Evolutionary conservation across 2,329 filamentous ascomycete genomes (phyloP).

Genomic region (Pseudocercospora macadamiae): DNA sequence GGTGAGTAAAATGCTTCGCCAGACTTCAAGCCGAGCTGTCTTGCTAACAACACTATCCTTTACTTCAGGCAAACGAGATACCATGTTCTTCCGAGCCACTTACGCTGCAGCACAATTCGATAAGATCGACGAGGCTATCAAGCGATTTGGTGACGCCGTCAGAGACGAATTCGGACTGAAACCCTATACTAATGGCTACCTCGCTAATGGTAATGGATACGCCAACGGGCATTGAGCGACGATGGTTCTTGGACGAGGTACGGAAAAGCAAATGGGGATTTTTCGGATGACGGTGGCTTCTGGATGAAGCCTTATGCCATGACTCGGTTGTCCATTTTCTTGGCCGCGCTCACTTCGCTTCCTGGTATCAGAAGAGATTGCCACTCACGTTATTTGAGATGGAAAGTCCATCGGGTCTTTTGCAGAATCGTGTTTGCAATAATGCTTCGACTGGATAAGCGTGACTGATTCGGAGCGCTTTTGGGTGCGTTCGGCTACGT

Average conservation of each 20-base stretch:
- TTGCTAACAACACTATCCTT: background rate
- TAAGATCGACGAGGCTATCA: slow-evolving; percentile 55
- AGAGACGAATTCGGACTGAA: slow-evolving; percentile 60
- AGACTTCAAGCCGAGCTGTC: too few species aligned
- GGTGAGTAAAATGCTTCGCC: too few species aligned
- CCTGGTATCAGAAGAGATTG: background rate
- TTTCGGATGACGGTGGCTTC: background rate
- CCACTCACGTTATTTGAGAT: too few species aligned
- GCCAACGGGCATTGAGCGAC: slow-evolving; percentile 6
- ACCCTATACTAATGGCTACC: slow-evolving; percentile 4
- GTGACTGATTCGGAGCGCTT: too few species aligned
- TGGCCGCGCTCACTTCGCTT: background rate
- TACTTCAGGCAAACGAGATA: slow-evolving; percentile 44
- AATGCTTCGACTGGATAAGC: too few species aligned
- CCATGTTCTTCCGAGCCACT: slow-evolving; percentile 86
- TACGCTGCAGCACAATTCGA: slow-evolving; percentile 74
- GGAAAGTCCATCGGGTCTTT: background rate
- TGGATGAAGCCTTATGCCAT: background rate
- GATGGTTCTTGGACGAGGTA: background rate
- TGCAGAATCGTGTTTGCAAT: too few species aligned
- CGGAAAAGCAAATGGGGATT: background rate
- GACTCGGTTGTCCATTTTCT: background rate
- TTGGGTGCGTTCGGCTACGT: too few species aligned
- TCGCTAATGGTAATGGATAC: slow-evolving; percentile 13
- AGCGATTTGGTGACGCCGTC: slow-evolving; percentile 74